Evolutionary conservation across 768 basidiomycete genomes (phyloP), one percentile per base, ranked within the genome.

Genomic region (Favolaschia claudopus): DNA sequence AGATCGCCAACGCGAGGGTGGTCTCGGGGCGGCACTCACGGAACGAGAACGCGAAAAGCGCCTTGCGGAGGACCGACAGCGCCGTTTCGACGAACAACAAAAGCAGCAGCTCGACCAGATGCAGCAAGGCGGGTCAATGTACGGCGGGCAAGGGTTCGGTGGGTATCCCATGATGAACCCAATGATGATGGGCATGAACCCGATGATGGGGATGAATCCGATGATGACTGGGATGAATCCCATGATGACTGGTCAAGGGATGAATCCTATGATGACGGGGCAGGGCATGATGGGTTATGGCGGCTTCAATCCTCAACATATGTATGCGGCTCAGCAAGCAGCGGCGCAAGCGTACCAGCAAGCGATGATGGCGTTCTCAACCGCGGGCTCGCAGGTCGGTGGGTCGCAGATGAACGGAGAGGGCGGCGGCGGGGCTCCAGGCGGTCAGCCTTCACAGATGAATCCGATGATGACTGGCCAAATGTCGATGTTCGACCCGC

Each of bases 31-130:
- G 24, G 86, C 95, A 2, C 76, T 99, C 67, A 99, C 97, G 0
- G 96, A 99, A 76, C 87, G 95, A 32, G 96, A 99, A 75, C 85
- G 96, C 38, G 96, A 99, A 69, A 91, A 92, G 72, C 83, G 96
- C 31, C 61, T 94, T 32, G 96, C 93, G 7, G 96, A 99, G 76
- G 93, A 96, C 65, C 83, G 95, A 46, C 95, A 96, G 70, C 85
- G 96, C 55, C 90, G 95, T 73, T 86, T 96, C 61, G 95, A 98
- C 72, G 94, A 95, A 20, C 83, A 91, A 53, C 94, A 96, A 69
- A 84, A 89, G 39, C 88, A 92, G 73, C 95, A 96, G 67, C 78
- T 95, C 51, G 94, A 97, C 68, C 92, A 96, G 71, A 91, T 93
- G 85, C 89, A 92, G 67, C 86, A 89, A 68, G 88, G 87, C 55